Base-by-base conservation (phyloP, 768 basidiomycete genomes). In the Rhizopogon roseolus region DNA sequence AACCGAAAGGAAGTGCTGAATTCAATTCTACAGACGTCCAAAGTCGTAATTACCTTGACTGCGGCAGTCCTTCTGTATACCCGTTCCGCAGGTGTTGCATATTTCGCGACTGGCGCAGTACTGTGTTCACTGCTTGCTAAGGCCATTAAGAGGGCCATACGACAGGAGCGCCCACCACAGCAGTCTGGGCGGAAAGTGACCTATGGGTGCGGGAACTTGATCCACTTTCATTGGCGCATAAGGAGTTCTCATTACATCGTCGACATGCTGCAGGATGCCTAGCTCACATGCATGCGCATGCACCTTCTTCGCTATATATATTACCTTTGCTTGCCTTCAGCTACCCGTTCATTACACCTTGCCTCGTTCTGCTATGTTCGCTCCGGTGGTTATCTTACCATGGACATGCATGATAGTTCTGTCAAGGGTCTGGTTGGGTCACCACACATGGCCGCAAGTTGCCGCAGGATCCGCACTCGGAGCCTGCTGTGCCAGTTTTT, bases 231-330 rank as follows among this genome's bases (percentile, higher is more conserved):
- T 1, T 13, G 32, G 9, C 3, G 5, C 19, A 36, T 22, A 46
- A 1, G 16, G 14, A 36, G 9, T 22, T 36, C 32, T 48, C 9
- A 48, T 48, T 22, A 6, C 38, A 49, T 10, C 28, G 17, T 28
- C 43, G 27, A n/a, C 16, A 58, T 17, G 6, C 27, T 54, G 45
- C 63, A 90, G 90, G 11, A 91, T 92, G 90, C 90, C 90, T 5
- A 88, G 86, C 57, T 91, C 90, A 5, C 90, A 92, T 66, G 85
- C 89, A 10, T 83, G 87, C 9, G 72, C 76, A 5, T 87, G 88
- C 59, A 74, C 77, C 2, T 90, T 76, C 69, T 86, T 79, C 62
- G 82, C 81, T 8, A 73, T 77, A 2, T 91, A 81, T 62, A 77
- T 82, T 25, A 58, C 76, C 11, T 71, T 90, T 10, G 81, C 86